A percentile compares a stretch with the other conserved stretches of the same genome.
Evolutionary conservation across 2,329 filamentous ascomycete genomes (phyloP).

Genomic region (Epicoccum sorghinum): DNA sequence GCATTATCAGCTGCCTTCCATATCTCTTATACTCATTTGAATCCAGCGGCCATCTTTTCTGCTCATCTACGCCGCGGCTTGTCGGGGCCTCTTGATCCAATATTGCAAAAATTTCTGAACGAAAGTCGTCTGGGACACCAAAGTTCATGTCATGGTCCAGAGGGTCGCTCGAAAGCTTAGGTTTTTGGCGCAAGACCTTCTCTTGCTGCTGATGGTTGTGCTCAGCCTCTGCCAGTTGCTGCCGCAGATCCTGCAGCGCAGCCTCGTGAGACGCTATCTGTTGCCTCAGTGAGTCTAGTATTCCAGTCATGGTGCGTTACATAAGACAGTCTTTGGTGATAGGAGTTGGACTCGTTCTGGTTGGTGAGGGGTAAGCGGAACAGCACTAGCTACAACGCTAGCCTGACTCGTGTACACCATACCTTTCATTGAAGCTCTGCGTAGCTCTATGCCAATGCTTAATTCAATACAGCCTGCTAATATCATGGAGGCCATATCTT

Average conservation of each 20-base stretch:
- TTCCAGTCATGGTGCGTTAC: constrained; percentile 6
- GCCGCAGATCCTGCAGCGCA: constrained; percentile 48
- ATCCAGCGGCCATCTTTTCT: constrained; percentile 67
- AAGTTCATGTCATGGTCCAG: constrained; percentile 47
- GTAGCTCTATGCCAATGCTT: no score
- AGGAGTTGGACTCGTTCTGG: not conserved
- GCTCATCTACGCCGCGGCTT: not conserved
- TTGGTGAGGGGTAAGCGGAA: constrained; percentile 5
- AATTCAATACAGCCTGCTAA: no score
- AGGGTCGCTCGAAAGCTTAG: constrained; percentile 27
- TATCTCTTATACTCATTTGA: constrained; percentile 83
- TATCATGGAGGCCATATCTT: no score
- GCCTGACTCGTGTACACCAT: no score
- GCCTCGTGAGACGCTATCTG: constrained; percentile 53
- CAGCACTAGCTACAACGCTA: no score
- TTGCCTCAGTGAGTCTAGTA: constrained; percentile 48
- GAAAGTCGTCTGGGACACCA: constrained; percentile 52
- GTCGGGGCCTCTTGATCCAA: constrained; percentile 28
- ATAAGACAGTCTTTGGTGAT: not conserved
- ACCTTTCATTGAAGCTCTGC: no score
- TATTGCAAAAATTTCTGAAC: constrained; percentile 50
- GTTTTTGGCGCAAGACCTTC: constrained; percentile 28
- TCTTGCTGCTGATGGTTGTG: constrained; percentile 37
- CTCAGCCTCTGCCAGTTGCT: constrained; percentile 52
- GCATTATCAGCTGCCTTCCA: constrained; percentile 88